Base-by-base conservation (phyloP, 1,284 basidiomycete species). In the Tilletiopsis washingtonensis region DNA sequence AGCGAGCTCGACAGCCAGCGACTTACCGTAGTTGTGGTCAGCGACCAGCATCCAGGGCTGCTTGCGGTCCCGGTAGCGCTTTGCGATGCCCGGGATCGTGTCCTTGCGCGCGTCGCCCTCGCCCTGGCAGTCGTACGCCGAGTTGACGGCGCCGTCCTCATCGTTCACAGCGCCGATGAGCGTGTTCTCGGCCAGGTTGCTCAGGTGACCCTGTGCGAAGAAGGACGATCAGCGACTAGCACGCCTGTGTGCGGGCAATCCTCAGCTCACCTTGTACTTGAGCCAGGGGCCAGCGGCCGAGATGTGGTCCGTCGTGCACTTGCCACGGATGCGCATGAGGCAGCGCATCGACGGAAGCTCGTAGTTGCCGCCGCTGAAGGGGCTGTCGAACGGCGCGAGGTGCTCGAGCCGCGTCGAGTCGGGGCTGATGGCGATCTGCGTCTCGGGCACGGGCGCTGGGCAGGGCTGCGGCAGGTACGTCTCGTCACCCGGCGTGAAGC, bases 111-210 rank as follows among this genome's bases (percentile, higher is more conserved):
- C 46, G 47, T 54, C 53, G 4, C 57, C 55, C 24, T 45, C 51
- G n/a, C 23, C 17, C 39, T 44, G 42, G 46, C 48, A 54, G 60
- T 74, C 75, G 53, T 76, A 42, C 7, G 61, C 59, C 38, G 59
- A 57, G 54, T 69, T 81, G 55, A 68, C 80, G 75, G 49, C 77
- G 75, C 64, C 63, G 25, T 79, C 65, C 58, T 64, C 63, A 59
- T 63, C 73, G 50, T 75, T 75, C 48, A 64, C 63, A 4, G 73
- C 74, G n/a, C 74, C 74, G 46, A 75, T 75, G 38, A 75, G 59
- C 12, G 94, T 83, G 76, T 98, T 98, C 75, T 97, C 90, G 1
- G 91, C 91, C 54, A 97, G 91, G 75, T 97, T 96, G 39, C 84
- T 86, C 38, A 98, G 78, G 76, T 98, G 91, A 0, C 91, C 79